Evolutionary conservation across 2,329 filamentous ascomycete genomes (phyloP), one percentile per base, ranked within the genome.

Genomic region (Fusarium duplospermum): DNA sequence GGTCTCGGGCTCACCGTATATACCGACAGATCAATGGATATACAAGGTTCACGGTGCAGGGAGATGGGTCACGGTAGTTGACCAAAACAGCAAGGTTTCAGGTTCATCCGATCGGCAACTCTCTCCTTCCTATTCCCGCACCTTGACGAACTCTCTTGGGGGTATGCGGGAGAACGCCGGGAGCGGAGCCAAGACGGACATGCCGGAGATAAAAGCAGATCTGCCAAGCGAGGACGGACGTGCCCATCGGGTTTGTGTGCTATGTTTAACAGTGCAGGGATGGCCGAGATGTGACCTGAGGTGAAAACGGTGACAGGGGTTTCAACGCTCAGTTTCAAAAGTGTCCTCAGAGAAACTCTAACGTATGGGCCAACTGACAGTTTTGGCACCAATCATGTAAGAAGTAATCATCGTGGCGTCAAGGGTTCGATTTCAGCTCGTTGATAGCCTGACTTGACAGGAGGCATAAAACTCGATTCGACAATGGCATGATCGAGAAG

Each of bases 81-180:
- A 33, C n/a, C 20, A 24, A 58, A 58, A 36, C 54, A 27, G 54
- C 33, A 36, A 58, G 20, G 54, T 35, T 58, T 36, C 54, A 22
- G n/a, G 33, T 38, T 58, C 31, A 33, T 20, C 33, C 54, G 16
- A 58, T 36, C 3, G 33, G 4, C 33, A 38, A n/a, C 20, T 58
- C 31, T 58, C 54, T 58, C 54, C 54, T 58, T 58, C 54, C 54
- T 58, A 58, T 38, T 58, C 29, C 54, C 20, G n/a, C n/a, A 20
- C 33, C 20, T 58, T 24, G 9, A 20, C 9, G 20, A 33, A n/a
- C n/a, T 14, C 8, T 4, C 20, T 38, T 20, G n/a, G 31, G 54
- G 20, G 54, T 36, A 3, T 33, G 4, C 54, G 31, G 54, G 2
- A 22, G 18, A 57, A 36, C 33, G 5, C 29, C 20, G 54, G 33